phyloP scores from a whole-genome alignment of 371 early-diverging fungal species.

The Mucor indicus region DNA sequence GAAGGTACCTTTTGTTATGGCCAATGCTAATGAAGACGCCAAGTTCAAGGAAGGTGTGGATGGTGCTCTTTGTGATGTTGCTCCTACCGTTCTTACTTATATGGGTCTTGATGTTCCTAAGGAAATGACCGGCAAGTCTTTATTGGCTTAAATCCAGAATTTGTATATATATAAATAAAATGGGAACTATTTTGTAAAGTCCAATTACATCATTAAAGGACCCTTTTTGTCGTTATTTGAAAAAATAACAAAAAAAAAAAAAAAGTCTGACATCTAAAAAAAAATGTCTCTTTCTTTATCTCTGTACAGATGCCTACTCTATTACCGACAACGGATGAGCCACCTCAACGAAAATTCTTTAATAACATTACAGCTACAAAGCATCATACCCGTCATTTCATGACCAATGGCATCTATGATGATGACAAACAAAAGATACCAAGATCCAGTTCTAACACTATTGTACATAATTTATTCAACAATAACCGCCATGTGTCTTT shows the following conservation, averaged over 20 bases:
- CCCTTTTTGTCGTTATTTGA: not conserved
- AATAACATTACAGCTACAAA: conserved; percentile 7
- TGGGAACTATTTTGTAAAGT: not conserved
- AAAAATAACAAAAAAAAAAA: not conserved
- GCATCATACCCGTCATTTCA: conserved; percentile 1
- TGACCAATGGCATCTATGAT: not conserved
- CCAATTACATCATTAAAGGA: not conserved
- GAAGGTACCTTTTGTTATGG: conserved; percentile 95
- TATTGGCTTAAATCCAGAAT: conserved; percentile 26
- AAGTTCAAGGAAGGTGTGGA: conserved; percentile 52
- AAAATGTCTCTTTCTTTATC: not conserved
- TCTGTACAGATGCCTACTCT: conserved; percentile 1
- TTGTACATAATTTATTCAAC: not conserved
- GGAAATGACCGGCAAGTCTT: conserved; percentile 92
- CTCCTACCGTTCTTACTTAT: conserved; percentile 94
- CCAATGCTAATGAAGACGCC: conserved; percentile 33
- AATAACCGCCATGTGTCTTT: conserved; percentile 1
- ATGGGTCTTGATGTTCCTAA: conserved; percentile 93
- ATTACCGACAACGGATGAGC: not conserved
- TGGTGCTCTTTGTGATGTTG: conserved; percentile 95
- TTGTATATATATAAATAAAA: not conserved
- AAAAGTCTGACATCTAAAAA: not conserved
- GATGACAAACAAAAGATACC: not conserved
- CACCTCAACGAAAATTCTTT: conserved; percentile 8
- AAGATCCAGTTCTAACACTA: not conserved